Base-by-base conservation (phyloP, 306 rosid species). In the Medicago ruthenica region DNA sequence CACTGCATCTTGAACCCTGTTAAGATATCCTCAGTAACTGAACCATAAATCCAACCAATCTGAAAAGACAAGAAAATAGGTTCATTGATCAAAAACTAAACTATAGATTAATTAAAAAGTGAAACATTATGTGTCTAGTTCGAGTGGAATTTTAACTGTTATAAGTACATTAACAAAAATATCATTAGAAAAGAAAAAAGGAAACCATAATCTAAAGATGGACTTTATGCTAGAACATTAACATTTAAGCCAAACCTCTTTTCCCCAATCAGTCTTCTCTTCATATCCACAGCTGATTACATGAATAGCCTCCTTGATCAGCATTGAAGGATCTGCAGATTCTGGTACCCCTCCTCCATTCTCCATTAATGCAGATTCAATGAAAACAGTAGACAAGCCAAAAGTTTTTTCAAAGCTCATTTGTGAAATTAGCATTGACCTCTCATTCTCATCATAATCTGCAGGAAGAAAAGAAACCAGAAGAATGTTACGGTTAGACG, bases 21-120 rank as follows among this genome's bases (percentile, higher is more conserved):
- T 73, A 95, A 84, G 86, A 95, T 95, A 86, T 95, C 99, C 91
- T 95, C 99, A 8, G 99, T 95, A 73, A 95, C 90, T 17, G 97
- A 95, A 17, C 99, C 99, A 61, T 95, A 95, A 74, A 95, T 95
- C 99, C 99, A 95, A 61, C 99, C 99, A 83, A 95, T 89, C 99
- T 95, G 84, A 62, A 65, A 59, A 80, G 21, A 50, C 58, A 81
- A 16, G 22, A 78, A 45, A 36, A 47, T 36, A 67, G 36, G 63
- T 27, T 73, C 36, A 71, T 65, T 66, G 41, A 75, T 77, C 64
- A 73, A 66, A 3, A 10, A 39, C n/a, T 16, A 54, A 50, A 80
- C 45, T 6, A 44, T 39, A 24, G n/a, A 34, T 67, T 36, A 77
- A 63, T 77, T 63, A 6, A 45, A 47, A 62, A 57, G 62, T n/a